Evolutionary conservation across 2,329 filamentous ascomycete genomes (phyloP).

Genomic region (Sporothrix brasiliensis): DNA sequence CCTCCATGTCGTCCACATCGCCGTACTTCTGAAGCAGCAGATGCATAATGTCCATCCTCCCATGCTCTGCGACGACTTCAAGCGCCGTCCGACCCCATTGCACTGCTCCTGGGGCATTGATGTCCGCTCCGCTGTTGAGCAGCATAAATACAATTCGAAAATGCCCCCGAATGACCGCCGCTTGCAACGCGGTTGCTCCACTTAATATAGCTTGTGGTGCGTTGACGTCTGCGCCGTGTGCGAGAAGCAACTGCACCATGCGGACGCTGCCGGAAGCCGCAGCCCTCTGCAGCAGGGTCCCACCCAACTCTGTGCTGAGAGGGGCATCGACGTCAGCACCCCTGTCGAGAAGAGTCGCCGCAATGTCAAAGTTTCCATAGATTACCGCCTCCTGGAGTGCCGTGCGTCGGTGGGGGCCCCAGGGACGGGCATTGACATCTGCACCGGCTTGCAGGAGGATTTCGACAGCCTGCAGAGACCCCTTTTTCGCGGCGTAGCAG

Average conservation of each 20-base stretch:
- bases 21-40: neutral
- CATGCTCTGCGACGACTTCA: neutral
- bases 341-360: neutral
- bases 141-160: slow-evolving; percentile 4
- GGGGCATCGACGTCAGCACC: slow-evolving; percentile 8
- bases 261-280: neutral
- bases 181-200: slow-evolving; percentile 8
- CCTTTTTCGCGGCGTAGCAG: neutral
- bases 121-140: neutral
- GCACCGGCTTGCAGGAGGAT: slow-evolving; percentile 7
- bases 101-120: neutral
- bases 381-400: neutral
- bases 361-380: neutral
- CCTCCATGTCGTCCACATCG: slow-evolving; percentile 4
- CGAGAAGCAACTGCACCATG: slow-evolving; percentile 13
- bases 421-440: neutral
- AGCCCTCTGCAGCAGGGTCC: neutral
- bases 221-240: slow-evolving; percentile 7
- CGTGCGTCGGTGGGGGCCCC: neutral
- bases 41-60: slow-evolving; percentile 15
- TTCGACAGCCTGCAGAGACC: neutral
- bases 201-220: neutral
- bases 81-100: neutral
- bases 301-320: neutral
- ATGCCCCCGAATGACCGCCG: neutral